Percentiles rank a stretch among this genome's conserved stretches.
These are phyloP conservation scores for Cordyceps militaris DNA, from an alignment of 2,329 filamentous ascomycete species.

Conservation along the genomic window DNA sequence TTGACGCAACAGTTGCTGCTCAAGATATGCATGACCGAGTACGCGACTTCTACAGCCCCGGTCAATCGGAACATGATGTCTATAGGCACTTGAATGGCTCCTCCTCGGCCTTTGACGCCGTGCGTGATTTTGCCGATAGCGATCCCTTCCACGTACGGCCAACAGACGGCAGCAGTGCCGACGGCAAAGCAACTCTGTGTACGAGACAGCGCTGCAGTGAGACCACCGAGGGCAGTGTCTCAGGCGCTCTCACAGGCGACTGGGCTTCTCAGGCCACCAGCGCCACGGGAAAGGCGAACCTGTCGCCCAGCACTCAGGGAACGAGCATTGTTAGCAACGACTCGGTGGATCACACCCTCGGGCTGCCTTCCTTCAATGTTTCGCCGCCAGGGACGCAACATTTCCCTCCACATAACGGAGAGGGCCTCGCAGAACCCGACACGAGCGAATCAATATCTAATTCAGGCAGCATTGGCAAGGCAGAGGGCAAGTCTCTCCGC, in stretches of 20 bases:
- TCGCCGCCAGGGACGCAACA: constrained; percentile 21
- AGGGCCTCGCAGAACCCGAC: constrained; percentile 20
- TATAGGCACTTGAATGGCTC: constrained; percentile 39
- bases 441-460: constrained; percentile 25
- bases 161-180: constrained; percentile 25
- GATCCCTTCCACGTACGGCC: constrained; percentile 39
- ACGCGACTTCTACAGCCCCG: constrained; percentile 17
- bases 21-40: constrained; percentile 2
- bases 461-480: constrained; percentile 38
- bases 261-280: constrained; percentile 58
- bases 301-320: constrained; percentile 58
- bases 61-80: constrained; percentile 16
- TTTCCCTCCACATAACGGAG: constrained; percentile 24
- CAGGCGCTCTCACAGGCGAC: constrained; percentile 47
- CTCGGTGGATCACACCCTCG: constrained; percentile 43
- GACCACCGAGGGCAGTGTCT: constrained; percentile 53
- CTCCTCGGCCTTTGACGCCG: constrained; percentile 32
- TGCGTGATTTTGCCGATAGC: constrained; percentile 41
- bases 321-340: constrained; percentile 59
- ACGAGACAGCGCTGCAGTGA: constrained; percentile 52
- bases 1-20: not conserved
- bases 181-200: constrained; percentile 34
- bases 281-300: constrained; percentile 55
- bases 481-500: constrained; percentile 44
- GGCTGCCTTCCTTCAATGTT: constrained; percentile 34